phyloP scores from a whole-genome alignment of 768 basidiomycete species.

The Suillus occidentalis region DNA sequence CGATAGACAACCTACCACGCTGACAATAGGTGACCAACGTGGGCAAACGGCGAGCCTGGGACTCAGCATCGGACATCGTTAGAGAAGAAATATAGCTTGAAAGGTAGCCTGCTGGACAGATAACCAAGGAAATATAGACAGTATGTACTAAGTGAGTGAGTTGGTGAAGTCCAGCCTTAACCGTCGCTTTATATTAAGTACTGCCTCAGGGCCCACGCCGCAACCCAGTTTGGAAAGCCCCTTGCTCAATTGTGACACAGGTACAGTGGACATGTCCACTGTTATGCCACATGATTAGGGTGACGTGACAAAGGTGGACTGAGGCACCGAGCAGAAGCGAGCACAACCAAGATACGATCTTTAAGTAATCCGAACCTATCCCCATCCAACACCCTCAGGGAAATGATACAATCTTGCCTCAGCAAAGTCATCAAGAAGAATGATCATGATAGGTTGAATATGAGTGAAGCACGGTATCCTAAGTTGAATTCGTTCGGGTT shows the following conservation, averaged over 20 bases:
- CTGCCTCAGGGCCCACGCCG: not conserved
- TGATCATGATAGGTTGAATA: too few relatives aligned
- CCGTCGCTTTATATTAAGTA: not conserved
- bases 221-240: not conserved
- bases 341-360: not conserved
- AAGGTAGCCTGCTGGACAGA: slow-evolving; percentile 2
- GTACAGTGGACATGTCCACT: not conserved
- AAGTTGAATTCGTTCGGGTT: not conserved
- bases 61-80: slow-evolving; percentile 39
- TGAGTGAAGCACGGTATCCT: too few relatives aligned
- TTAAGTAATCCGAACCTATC: not conserved
- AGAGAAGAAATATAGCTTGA: slow-evolving; percentile 10
- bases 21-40: slow-evolving; percentile 71
- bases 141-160: not conserved
- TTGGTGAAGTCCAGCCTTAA: not conserved
- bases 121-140: not conserved
- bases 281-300: not conserved
- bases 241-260: not conserved
- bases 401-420: not conserved
- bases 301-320: not conserved
- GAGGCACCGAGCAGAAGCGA: not conserved
- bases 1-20: slow-evolving; percentile 49
- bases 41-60: slow-evolving; percentile 46
- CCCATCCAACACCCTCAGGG: not conserved
- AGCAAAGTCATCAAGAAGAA: not conserved